A percentile compares a stretch with the other conserved stretches of the same genome.
phyloP scores from a whole-genome alignment of 306 rosid species.

The Cercis canadensis region DNA sequence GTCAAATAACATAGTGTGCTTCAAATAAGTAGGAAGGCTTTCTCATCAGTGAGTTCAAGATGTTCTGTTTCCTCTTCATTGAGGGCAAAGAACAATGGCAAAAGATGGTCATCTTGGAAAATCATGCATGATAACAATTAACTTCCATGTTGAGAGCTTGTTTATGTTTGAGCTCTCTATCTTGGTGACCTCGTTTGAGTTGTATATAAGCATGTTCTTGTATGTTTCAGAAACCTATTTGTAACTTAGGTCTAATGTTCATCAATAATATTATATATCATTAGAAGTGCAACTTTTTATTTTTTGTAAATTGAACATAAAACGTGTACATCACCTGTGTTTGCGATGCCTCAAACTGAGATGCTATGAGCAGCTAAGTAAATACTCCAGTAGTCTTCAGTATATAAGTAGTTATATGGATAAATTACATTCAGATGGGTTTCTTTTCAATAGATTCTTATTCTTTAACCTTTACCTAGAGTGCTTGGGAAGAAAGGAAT shows the following conservation, averaged over 20 bases:
- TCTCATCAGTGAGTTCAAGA: conserved; percentile 30
- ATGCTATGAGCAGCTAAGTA: neutral
- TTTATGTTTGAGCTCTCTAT: conserved; percentile 46
- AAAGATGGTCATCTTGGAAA: conserved; percentile 42
- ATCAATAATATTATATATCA: conserved; percentile 21
- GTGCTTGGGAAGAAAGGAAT: too few species aligned
- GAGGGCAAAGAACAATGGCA: conserved; percentile 28
- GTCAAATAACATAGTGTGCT: conserved; percentile 47
- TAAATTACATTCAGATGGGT: too few species aligned
- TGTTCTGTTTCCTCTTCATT: conserved; percentile 42
- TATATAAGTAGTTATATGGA: too few species aligned
- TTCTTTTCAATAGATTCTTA: too few species aligned
- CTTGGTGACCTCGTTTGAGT: conserved; percentile 26
- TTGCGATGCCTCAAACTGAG: neutral
- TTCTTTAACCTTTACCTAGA: too few species aligned
- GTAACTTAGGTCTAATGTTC: conserved; percentile 48
- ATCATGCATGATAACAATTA: conserved; percentile 40
- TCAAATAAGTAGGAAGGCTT: conserved; percentile 46
- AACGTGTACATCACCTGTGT: neutral
- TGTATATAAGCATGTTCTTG: conserved; percentile 57
- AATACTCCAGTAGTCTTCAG: neutral
- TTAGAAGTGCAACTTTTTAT: conserved; percentile 14
- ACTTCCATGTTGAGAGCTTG: conserved; percentile 34
- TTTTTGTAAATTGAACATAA: conserved; percentile 9
- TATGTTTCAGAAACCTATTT: conserved; percentile 44